Percentiles rank a stretch among this genome's conserved stretches.
These are phyloP conservation scores for Incumbomyces lentus DNA, from an alignment of 2,329 filamentous ascomycete genomes.

Conservation along the genomic window DNA sequence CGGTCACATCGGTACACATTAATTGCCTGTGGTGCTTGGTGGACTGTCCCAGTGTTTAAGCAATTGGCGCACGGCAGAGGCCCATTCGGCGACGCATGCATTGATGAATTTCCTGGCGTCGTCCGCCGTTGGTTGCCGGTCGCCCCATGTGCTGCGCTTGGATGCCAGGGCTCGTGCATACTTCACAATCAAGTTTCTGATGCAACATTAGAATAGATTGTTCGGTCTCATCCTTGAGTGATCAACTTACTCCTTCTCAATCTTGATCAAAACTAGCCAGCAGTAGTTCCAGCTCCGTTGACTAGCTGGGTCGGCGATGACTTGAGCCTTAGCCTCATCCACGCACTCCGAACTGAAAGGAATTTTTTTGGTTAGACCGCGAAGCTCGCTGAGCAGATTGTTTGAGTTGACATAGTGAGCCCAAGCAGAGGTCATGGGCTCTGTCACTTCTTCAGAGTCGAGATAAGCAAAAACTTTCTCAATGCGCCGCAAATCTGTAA, in stretches of 20 bases:
- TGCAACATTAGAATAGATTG: slow-evolving; percentile 9
- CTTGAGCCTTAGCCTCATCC: slow-evolving; percentile 54
- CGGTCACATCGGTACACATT: too few relatives aligned
- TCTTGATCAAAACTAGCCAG: slow-evolving; percentile 60
- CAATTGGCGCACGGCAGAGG: slow-evolving; percentile 53
- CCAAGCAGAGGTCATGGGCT: slow-evolving; percentile 63
- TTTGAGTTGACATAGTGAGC: slow-evolving; percentile 60
- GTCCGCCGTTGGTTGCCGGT: slow-evolving; percentile 43
- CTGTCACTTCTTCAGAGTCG: slow-evolving; percentile 49
- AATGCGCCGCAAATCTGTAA: slow-evolving; percentile 61
- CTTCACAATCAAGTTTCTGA: slow-evolving; percentile 48
- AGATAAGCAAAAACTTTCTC: slow-evolving; percentile 54
- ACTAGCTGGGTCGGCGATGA: slow-evolving; percentile 53
- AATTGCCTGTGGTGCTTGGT: slow-evolving; percentile 37
- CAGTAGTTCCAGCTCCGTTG: slow-evolving; percentile 67
- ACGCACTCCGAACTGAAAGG: slow-evolving; percentile 57
- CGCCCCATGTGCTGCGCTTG: slow-evolving; percentile 61
- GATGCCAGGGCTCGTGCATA: slow-evolving; percentile 53
- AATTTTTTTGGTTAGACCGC: slow-evolving; percentile 56
- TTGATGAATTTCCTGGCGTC: slow-evolving; percentile 49
- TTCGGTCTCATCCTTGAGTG: background rate
- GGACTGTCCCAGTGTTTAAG: slow-evolving; percentile 56
- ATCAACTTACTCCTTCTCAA: slow-evolving; percentile 50
- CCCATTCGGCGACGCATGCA: slow-evolving; percentile 60
- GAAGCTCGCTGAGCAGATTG: slow-evolving; percentile 59